These are phyloP conservation scores for Ophiocordyceps unilateralis DNA, from an alignment of 2,329 filamentous ascomycete species.

Conservation along the genomic window DNA sequence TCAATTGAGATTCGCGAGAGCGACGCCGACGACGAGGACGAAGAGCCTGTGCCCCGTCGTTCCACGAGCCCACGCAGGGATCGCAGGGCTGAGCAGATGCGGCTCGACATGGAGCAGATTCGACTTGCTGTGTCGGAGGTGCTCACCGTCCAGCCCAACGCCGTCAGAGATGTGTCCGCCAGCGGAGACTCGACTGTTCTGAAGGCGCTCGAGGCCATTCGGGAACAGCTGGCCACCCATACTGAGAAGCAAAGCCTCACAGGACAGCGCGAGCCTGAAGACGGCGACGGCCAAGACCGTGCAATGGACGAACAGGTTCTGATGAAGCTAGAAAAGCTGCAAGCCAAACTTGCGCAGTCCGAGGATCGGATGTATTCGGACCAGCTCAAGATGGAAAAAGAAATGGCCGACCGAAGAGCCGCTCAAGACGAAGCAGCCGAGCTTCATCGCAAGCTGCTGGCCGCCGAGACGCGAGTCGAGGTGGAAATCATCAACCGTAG, in stretches of 20 bases:
- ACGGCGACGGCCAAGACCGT: slow-evolving; percentile 33
- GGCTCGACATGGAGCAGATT: slow-evolving; percentile 43
- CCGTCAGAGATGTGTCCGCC: slow-evolving; percentile 8
- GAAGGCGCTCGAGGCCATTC: slow-evolving; percentile 49
- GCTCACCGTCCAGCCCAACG: slow-evolving; percentile 28
- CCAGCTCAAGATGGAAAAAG: slow-evolving; percentile 29
- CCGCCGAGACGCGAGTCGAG: slow-evolving; percentile 40
- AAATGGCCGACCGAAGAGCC: slow-evolving; percentile 27
- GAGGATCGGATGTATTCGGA: slow-evolving; percentile 36
- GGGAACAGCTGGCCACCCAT: slow-evolving; percentile 23
- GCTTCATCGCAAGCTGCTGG: slow-evolving; percentile 34
- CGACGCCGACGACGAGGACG: slow-evolving; percentile 89
- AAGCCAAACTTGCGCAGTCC: slow-evolving; percentile 40
- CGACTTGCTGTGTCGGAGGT: slow-evolving; percentile 58
- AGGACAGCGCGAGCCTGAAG: slow-evolving; percentile 22
- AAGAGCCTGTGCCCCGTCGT: slow-evolving; percentile 47
- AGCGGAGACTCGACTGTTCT: slow-evolving; percentile 34
- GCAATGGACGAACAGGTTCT: slow-evolving; percentile 33
- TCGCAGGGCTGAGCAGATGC: slow-evolving; percentile 69
- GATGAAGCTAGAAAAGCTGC: slow-evolving; percentile 38
- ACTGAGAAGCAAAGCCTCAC: slow-evolving; percentile 27
- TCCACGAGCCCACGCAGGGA: slow-evolving; percentile 66
- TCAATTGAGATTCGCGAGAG: slow-evolving; percentile 62
- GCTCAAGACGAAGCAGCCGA: slow-evolving; percentile 37
- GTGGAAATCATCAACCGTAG: slow-evolving; percentile 44